Percentiles rank a stretch among this genome's conserved stretches.
phyloP scores from a whole-genome alignment of 2,329 filamentous ascomycete species.

The Paecilomyces dactylethromorphus region DNA sequence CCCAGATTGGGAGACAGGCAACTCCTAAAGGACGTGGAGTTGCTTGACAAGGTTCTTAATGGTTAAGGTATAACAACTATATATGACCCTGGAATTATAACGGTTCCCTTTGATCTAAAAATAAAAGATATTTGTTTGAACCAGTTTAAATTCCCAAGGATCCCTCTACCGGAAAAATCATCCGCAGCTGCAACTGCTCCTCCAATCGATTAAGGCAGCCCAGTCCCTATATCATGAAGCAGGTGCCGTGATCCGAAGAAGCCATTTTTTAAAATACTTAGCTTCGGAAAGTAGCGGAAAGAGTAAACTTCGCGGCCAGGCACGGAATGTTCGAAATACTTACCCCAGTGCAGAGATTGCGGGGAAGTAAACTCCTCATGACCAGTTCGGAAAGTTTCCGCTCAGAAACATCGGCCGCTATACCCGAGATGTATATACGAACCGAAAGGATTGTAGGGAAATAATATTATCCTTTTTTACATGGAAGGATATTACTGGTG shows the following conservation, averaged over 20 bases:
- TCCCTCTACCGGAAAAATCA: no score
- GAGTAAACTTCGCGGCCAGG: not conserved
- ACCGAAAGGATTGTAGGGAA: not conserved
- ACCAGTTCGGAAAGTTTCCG: not conserved
- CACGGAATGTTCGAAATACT: not conserved
- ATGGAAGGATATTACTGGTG: no score
- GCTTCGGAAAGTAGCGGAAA: not conserved
- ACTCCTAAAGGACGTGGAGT: not conserved
- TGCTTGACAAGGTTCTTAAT: not conserved
- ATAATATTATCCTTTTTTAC: not conserved
- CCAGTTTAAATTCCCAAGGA: not conserved
- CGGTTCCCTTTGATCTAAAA: not conserved
- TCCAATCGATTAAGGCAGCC: no score
- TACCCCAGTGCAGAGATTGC: not conserved
- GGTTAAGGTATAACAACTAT: not conserved
- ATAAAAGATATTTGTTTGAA: not conserved
- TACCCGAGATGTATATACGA: not conserved
- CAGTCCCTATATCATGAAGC: not conserved
- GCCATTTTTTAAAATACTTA: not conserved
- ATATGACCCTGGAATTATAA: not conserved
- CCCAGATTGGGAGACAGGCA: not conserved
- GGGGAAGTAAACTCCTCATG: not conserved
- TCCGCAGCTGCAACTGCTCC: no score
- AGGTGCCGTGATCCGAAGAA: not conserved
- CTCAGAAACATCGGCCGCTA: not conserved